Percentiles rank a stretch among this genome's conserved stretches.
Evolutionary conservation across 2,329 filamentous ascomycete genomes (phyloP).

Genomic region (Colletotrichum sp.): DNA sequence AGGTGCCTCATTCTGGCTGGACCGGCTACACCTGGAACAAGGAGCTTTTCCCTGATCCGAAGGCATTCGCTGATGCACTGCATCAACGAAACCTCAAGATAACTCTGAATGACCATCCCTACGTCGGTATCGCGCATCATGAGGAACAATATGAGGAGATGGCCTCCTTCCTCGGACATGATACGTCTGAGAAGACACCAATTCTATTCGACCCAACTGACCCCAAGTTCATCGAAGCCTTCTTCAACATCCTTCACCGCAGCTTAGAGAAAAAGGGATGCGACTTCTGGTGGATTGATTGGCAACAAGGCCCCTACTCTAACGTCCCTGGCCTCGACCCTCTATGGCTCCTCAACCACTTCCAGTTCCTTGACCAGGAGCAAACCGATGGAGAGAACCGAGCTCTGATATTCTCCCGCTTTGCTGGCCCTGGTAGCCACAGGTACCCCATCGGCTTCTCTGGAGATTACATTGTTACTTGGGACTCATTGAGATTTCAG

Average conservation of each 20-base stretch:
- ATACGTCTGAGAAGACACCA: background rate
- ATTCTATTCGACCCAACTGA: background rate
- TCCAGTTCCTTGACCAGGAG: background rate
- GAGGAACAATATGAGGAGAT: background rate
- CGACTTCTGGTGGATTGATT: background rate
- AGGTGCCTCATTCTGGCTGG: background rate
- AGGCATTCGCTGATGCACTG: background rate
- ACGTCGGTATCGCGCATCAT: background rate
- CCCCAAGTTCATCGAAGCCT: background rate
- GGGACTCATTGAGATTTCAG: background rate
- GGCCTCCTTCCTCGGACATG: background rate
- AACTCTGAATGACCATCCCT: background rate
- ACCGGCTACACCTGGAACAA: background rate
- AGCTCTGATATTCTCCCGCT: background rate
- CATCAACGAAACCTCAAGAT: background rate
- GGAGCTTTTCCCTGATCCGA: background rate
- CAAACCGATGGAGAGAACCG: background rate
- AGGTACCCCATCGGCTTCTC: background rate
- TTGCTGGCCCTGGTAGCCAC: background rate
- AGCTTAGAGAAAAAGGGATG: background rate
- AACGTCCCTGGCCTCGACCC: background rate
- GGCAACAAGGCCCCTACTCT: background rate
- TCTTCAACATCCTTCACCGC: background rate
- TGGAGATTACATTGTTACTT: background rate
- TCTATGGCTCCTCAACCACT: background rate